phyloP scores from a whole-genome alignment of 2,329 filamentous ascomycete species.

The Beauveria asiatica region DNA sequence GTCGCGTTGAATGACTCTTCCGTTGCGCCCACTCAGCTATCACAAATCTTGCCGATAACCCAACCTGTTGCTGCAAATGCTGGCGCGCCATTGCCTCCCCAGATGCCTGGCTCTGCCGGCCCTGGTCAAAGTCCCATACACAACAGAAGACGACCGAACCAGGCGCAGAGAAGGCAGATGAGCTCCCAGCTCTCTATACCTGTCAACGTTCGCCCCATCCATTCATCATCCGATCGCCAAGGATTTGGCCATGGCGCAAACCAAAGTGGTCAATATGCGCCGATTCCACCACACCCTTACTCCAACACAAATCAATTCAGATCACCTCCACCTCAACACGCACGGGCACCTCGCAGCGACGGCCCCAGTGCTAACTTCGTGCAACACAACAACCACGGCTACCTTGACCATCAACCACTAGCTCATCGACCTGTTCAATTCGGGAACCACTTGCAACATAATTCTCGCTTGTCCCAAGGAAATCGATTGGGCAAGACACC shows the following conservation, averaged over 20 bases:
- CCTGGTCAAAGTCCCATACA: neutral
- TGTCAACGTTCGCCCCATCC: conserved; percentile 37
- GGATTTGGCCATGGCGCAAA: conserved; percentile 20
- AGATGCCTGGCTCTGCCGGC: neutral
- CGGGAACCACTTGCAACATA: conserved; percentile 17
- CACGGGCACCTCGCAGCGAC: neutral
- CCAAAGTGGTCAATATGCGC: conserved; percentile 7
- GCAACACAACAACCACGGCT: neutral
- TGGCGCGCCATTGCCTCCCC: neutral
- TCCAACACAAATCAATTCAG: neutral
- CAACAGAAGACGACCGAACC: conserved; percentile 46
- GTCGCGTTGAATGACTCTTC: conserved; percentile 36
- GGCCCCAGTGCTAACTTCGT: neutral
- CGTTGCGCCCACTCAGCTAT: conserved; percentile 8
- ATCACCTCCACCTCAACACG: neutral
- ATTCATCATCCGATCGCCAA: conserved; percentile 20
- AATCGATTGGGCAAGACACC: conserved; percentile 18
- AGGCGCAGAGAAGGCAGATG: conserved; percentile 56
- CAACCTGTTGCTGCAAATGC: neutral
- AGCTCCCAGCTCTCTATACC: conserved; percentile 49
- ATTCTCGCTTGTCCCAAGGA: conserved; percentile 12
- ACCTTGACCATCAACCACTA: neutral
- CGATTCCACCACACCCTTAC: neutral
- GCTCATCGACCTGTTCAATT: conserved; percentile 10
- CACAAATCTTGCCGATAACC: neutral